Percentiles rank a stretch among this genome's conserved stretches.
phyloP scores from a whole-genome alignment of 805 yeast species.

The Saccharomycopsis capsularis region DNA sequence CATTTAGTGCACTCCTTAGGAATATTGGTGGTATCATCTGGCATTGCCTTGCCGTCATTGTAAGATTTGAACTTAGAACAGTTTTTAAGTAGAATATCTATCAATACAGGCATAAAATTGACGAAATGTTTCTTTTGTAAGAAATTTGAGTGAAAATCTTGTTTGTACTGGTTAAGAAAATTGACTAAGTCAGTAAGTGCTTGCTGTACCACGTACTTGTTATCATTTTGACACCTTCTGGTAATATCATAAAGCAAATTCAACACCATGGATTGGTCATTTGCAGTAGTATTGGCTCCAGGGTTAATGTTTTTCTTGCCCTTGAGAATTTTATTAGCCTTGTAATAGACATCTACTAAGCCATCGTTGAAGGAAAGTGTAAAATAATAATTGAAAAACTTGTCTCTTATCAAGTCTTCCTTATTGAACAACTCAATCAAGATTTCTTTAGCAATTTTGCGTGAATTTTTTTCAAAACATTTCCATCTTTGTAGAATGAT shows the following conservation, averaged over 20 bases:
- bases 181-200: conserved; percentile 57
- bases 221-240: conserved; percentile 51
- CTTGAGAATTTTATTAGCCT: conserved; percentile 26
- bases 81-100: conserved; percentile 49
- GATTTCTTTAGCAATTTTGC: conserved; percentile 45
- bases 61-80: conserved; percentile 47
- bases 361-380: conserved; percentile 43
- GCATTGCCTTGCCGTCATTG: neutral
- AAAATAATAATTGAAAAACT: conserved; percentile 45
- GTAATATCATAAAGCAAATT: conserved; percentile 45
- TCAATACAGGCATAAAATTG: conserved; percentile 36
- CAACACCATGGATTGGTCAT: conserved; percentile 17
- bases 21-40: conserved; percentile 27
- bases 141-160: conserved; percentile 39
- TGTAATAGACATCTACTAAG: conserved; percentile 29
- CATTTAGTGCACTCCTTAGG: conserved; percentile 59
- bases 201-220: conserved; percentile 65
- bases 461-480: conserved; percentile 42
- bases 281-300: conserved; percentile 5
- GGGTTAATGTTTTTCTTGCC: conserved; percentile 30
- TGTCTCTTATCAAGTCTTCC: conserved; percentile 29
- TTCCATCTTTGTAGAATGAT: conserved; percentile 64
- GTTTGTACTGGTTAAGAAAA: conserved; percentile 46
- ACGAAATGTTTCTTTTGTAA: conserved; percentile 32
- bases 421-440: conserved; percentile 34